Evolutionary conservation across 495 filamentous ascomycete species (phyloP), one percentile per base, ranked within the genome.

Genomic region (Clohesyomyces aquaticus): DNA sequence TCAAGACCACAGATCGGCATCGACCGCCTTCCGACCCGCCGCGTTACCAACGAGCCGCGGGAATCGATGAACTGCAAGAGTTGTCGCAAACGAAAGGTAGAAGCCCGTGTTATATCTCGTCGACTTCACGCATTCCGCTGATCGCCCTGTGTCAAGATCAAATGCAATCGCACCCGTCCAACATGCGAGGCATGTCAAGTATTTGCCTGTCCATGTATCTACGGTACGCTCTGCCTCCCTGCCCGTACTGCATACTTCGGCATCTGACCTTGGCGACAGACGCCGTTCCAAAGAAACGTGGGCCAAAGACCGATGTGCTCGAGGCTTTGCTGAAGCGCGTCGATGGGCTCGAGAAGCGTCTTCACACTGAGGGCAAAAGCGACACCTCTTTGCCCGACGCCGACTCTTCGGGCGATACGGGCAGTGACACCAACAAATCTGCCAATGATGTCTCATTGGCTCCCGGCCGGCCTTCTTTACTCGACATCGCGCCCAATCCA

Each of bases 61-160:
- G 89, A 93, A 78, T 87, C 89, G 19, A 95, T 95, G 91, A 95
- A 95, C 75, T 95, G 91, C 84, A 93, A 95, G 73, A 91, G 88
- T 22, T 95, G 91, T 79, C 85, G 91, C 66, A 95, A 93, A 74
- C 82, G 91, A 71, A 95, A 95, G 81, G 89, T 91, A 53, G 45
- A 28, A n/a, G 14, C 29, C 65, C 25, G 25, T 11, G 4, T 3
- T 1, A 16, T 26, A 4, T 29, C 18, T 16, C 8, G 11, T 19
- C 43, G 25, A 46, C 22, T 27, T 58, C 51, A 53, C 38, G 35
- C 48, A 11, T 21, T n/a, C 10, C 14, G 48, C 55, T 61, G 55
- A 69, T 58, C 25, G 55, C 35, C n/a, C 42, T 45, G 16, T 46
- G 38, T 26, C 42, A 66, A 91, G 90, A 93, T 93, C 79, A 95